A percentile compares a stretch with the other conserved stretches of the same genome.
Conservation (phyloP, 306 rosid species). For the Cucurbita pepo region DNA sequence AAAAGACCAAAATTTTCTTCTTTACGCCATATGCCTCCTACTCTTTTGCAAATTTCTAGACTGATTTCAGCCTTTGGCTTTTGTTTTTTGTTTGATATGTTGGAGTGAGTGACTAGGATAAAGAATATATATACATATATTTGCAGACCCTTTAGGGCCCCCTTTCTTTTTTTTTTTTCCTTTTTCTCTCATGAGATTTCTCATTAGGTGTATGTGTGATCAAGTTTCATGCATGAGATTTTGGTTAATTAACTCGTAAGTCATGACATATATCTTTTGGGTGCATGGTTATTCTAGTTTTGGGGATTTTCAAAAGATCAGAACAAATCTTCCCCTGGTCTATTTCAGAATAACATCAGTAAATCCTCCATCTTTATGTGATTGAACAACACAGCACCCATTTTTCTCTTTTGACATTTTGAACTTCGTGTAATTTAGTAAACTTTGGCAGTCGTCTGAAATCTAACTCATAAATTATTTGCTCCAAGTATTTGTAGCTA, state of each 20-base stretch:
- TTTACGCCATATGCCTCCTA: conserved; percentile 13
- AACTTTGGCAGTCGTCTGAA: neutral
- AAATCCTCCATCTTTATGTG: neutral
- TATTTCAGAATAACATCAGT: neutral
- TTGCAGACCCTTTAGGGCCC: neutral
- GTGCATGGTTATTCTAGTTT: conserved; percentile 4
- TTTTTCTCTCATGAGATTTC: neutral
- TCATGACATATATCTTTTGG: conserved; percentile 10
- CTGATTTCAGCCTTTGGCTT: conserved; percentile 23
- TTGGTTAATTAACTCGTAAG: neutral
- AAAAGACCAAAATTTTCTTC: conserved; percentile 17
- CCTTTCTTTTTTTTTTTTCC: too few relatives aligned
- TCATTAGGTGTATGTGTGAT: too few relatives aligned
- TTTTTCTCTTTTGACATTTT: neutral
- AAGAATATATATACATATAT: neutral
- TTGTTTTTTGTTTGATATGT: neutral
- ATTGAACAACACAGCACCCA: conserved; percentile 3
- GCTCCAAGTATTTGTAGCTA: neutral
- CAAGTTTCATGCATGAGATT: too few relatives aligned
- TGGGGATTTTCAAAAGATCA: conserved; percentile 5
- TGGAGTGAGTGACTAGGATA: neutral
- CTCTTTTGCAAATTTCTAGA: conserved; percentile 10
- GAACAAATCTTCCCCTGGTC: neutral
- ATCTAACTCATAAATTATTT: neutral
- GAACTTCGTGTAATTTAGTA: neutral